phyloP scores from a whole-genome alignment of 2,329 filamentous ascomycete species.

The Byssothecium circinans region DNA sequence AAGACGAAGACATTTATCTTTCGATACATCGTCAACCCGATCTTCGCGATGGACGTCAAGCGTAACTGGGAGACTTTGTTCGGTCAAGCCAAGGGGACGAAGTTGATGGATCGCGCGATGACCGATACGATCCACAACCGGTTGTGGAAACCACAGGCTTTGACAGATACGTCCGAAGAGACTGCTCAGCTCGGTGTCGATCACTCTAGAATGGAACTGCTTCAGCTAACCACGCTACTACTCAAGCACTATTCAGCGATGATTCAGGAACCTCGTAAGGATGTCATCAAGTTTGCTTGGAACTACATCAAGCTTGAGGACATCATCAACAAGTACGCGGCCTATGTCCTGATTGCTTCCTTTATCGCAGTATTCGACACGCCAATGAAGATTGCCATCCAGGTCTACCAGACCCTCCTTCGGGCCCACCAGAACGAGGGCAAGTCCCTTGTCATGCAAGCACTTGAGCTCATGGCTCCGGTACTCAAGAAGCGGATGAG shows the following conservation, averaged over 20 bases:
- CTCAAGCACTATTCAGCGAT: constrained; percentile 92
- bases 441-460: constrained; percentile 86
- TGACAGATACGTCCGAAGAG: constrained; percentile 81
- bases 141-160: constrained; percentile 83
- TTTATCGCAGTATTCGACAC: constrained; percentile 98
- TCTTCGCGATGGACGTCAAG: constrained; percentile 95
- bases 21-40: constrained; percentile 90
- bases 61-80: constrained; percentile 67
- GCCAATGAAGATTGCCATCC: constrained; percentile 89
- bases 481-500: constrained; percentile 84
- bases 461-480: constrained; percentile 91
- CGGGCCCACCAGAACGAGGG: constrained; percentile 96
- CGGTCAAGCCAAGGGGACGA: constrained; percentile 61
- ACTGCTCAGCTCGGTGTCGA: constrained; percentile 83
- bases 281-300: constrained; percentile 99
- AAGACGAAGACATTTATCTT: constrained; percentile 92
- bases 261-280: constrained; percentile 89
- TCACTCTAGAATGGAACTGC: constrained; percentile 91
- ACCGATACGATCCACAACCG: constrained; percentile 89
- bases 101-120: constrained; percentile 81
- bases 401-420: constrained; percentile 89
- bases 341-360: constrained; percentile 95
- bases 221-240: constrained; percentile 91
- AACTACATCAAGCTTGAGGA: constrained; percentile 96
- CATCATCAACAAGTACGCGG: constrained; percentile 97